Conservation (phyloP, 2,329 filamentous ascomycete species). For the Epichloe gansuensis region DNA sequence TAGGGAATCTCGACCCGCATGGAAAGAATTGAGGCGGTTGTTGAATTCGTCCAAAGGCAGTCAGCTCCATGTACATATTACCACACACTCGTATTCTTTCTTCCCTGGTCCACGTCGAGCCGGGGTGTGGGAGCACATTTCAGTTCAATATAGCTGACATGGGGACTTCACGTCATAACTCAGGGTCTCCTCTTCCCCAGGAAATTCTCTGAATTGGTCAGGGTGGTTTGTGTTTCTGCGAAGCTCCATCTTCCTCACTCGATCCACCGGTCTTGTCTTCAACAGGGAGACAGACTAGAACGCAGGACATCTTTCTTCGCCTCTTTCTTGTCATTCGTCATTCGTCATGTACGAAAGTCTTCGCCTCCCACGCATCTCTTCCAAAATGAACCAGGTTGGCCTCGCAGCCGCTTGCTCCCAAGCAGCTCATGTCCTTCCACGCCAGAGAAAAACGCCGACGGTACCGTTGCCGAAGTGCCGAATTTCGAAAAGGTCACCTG, state of each 20-base stretch:
- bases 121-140: neutral
- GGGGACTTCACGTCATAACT: neutral
- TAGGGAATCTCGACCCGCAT: too few species aligned
- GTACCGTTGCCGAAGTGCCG: conserved; percentile 32
- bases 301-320: too few species aligned
- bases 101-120: neutral
- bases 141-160: neutral
- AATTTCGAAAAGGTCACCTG: conserved; percentile 43
- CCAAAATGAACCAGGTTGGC: conserved; percentile 2
- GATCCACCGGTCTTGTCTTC: neutral
- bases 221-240: neutral
- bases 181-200: neutral
- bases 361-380: neutral
- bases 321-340: too few species aligned
- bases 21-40: neutral
- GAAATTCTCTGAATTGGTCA: neutral
- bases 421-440: conserved; percentile 6
- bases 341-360: neutral
- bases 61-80: neutral
- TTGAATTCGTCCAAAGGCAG: neutral
- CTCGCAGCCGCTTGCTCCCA: conserved; percentile 5
- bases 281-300: too few species aligned
- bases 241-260: neutral
- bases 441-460: conserved; percentile 19
- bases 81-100: neutral